These are phyloP conservation scores for Craspedostauros australis DNA, from an alignment of 108 stramenopile species.

Conservation along the genomic window DNA sequence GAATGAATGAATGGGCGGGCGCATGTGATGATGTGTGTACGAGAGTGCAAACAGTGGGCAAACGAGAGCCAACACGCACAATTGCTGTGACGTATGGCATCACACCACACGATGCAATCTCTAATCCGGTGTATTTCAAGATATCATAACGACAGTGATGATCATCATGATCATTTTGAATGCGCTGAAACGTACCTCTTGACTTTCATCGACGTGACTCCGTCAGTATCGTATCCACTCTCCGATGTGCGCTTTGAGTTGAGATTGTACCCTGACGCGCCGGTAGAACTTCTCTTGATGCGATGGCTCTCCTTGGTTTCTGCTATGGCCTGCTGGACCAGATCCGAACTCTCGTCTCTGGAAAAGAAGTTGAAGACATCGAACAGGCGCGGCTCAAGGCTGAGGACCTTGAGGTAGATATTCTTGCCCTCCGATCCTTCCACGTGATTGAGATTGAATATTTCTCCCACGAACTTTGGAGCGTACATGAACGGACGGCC, in stretches of 20 bases:
- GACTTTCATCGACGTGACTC: constrained; percentile 50
- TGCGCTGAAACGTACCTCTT: constrained; percentile 40
- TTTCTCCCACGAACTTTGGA: constrained; percentile 74
- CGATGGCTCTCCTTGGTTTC: constrained; percentile 64
- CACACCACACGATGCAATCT: too few relatives aligned
- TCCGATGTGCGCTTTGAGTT: constrained; percentile 68
- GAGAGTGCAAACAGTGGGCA: too few relatives aligned
- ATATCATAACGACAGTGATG: too few relatives aligned
- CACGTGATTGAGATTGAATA: constrained; percentile 74
- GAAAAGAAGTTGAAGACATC: constrained; percentile 84
- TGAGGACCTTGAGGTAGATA: constrained; percentile 67
- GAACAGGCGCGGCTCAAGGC: constrained; percentile 67
- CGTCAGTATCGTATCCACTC: constrained; percentile 86
- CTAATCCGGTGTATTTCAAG: too few relatives aligned
- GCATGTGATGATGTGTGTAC: too few relatives aligned
- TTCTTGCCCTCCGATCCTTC: constrained; percentile 26
- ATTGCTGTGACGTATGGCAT: too few relatives aligned
- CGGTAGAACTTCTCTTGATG: constrained; percentile 76
- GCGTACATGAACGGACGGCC: constrained; percentile 87
- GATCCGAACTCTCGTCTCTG: constrained; percentile 45
- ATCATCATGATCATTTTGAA: too few relatives aligned
- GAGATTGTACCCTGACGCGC: constrained; percentile 50
- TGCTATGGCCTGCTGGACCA: constrained; percentile 57
- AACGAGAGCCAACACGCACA: too few relatives aligned
- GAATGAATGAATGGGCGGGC: not conserved